These are phyloP conservation scores for Patellifolia procumbens DNA, from an alignment of 179 eudicot species.

Conservation along the genomic window DNA sequence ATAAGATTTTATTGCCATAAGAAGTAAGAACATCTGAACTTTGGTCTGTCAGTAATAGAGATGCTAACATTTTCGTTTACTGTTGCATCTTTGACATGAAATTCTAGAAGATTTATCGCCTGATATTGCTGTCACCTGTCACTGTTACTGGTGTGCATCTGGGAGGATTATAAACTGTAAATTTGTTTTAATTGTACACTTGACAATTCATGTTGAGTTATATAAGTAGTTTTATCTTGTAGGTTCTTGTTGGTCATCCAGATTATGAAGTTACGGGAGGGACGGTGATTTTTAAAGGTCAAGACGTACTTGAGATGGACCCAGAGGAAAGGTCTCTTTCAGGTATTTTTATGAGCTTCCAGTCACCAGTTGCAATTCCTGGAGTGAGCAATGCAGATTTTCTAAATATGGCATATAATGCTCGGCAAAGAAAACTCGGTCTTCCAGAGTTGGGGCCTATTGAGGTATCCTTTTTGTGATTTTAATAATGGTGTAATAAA, in stretches of 20 bases:
- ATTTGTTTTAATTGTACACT: not conserved
- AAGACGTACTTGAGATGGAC: conserved; percentile 88
- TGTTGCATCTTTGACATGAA: not conserved
- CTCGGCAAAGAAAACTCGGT: conserved; percentile 85
- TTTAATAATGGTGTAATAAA: not conserved
- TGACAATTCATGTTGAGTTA: not conserved
- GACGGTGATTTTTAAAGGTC: conserved; percentile 70
- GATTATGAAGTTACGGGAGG: conserved; percentile 96
- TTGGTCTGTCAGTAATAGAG: not conserved
- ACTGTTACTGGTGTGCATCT: not conserved
- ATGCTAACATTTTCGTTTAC: not conserved
- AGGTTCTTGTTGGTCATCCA: conserved; percentile 98
- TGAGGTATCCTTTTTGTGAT: conserved; percentile 50
- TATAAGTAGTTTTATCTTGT: conserved; percentile 13
- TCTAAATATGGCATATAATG: conserved; percentile 92
- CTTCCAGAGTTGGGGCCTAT: conserved; percentile 80
- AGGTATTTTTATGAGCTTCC: conserved; percentile 95
- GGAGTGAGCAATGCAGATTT: conserved; percentile 93
- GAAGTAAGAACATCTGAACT: not conserved
- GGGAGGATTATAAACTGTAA: not conserved
- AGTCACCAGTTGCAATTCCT: conserved; percentile 95
- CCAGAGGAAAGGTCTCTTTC: conserved; percentile 92
- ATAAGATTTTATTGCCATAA: not conserved
- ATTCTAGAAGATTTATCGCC: not conserved
- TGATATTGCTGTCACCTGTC: not conserved